Base-by-base conservation (phyloP, 768 basidiomycete genomes). In the Mrakia blollopis region DNA sequence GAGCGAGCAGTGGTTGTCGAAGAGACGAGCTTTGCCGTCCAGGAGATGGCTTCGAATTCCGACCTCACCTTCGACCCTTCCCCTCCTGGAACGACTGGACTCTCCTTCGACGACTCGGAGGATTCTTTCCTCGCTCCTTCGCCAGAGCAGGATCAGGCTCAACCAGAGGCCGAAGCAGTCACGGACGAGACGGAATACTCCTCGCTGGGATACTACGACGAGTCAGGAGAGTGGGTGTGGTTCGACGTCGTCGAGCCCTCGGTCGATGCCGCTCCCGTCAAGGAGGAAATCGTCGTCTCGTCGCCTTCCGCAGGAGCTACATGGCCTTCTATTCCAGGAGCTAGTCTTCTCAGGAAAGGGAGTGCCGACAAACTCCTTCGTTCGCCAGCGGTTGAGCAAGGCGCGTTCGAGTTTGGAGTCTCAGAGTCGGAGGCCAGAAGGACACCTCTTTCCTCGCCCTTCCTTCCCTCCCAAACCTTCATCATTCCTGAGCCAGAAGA, bases 391-490 rank as follows among this genome's bases (percentile, higher is more conserved):
- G 37, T 68, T 25, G 52, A 60, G 32, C 54, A 54, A 16, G 35
- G 35, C 71, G 47, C 71, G 52, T 72, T 60, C 71, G 52, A 57
- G 28, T 72, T 54, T 21, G 71, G 35, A 35, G 39, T 61, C 25
- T 44, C 72, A 14, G 61, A 44, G 39, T 47, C 72, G 39, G 60
- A 35, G 25, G 61, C 72, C 0, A 73, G 72, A 39, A 14, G 60
- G 28, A 44, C 39, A 25, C 52, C 61, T 32, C 41, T 62, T n/a
- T 37, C 60, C 32, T 61, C 72, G 0, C 61, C 60, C 25, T 62
- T 47, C 30, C 57, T 28, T 23, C 72, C 72, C 0, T 73, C 72
- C 25, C 25, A 47, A 32, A 28, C 23, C 25, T 62, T 54, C 30
- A 37, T 41, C 57, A 28, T 25, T 37, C 61, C 35, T 8, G 50